Base-by-base conservation (phyloP, 768 basidiomycete genomes). In the Gautieria morchelliformis region DNA sequence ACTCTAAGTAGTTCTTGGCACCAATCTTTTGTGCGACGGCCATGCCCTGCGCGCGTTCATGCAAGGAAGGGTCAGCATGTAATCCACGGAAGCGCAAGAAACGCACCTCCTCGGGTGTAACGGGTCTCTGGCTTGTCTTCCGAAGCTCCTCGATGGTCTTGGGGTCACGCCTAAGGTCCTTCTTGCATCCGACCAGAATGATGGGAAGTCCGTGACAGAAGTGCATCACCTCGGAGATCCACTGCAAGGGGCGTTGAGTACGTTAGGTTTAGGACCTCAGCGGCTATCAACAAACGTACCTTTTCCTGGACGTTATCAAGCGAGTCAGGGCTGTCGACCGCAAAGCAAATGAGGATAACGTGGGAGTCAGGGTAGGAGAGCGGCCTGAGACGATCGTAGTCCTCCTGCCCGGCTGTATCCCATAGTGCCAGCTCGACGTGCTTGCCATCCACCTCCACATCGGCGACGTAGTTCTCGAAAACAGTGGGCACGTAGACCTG, bases 371-470 rank as follows among this genome's bases (percentile, higher is more conserved):
- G 95, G 75, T 99, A 99, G 66, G 88, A 91, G 69, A 99, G 83
- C 60, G 96, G 96, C 57, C 96, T 83, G 64, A 99, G 90, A 66
- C 95, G 90, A 73, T 98, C 96, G 72, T 98, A 98, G 72, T 98
- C 96, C 74, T 97, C 95, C 72, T 98, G 95, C 54, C 96, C 96
- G 35, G 96, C 95, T 53, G 96, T 98, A 94, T 98, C 96, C 96
- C 96, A 98, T 65, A 99, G 76, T 30, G 96, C 95, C 66, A 99
- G 80, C 74, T 99, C 96, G 65, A 98, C 94, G 69, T 94, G 91
- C 77, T 95, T 98, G 64, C 91, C 91, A 67, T 98, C 95, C 60
- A 98, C 94, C 71, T 97, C 93, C 51, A 98, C 93, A 71, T 98
- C 94, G 64, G 95, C 95, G 56, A 96, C 95, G 71, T 97, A 96